A percentile compares a stretch with the other conserved stretches of the same genome.
These are phyloP conservation scores for Fusarium equiseti DNA, from an alignment of 2,329 filamentous ascomycete species.

Conservation along the genomic window DNA sequence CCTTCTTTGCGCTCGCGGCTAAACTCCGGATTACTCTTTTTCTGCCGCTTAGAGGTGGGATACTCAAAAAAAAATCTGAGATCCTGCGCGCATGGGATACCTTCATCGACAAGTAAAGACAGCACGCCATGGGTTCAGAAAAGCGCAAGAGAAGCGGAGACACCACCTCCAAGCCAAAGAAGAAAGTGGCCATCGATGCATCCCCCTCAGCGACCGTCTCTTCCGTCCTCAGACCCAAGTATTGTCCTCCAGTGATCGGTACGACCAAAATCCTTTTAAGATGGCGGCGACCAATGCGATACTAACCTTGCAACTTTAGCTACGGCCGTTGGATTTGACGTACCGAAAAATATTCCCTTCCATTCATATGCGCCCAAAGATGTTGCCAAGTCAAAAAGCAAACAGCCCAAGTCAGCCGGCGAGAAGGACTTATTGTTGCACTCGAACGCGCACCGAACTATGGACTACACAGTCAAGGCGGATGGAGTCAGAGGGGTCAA, in stretches of 20 bases:
- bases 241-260: conserved; percentile 68
- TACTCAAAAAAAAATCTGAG: conserved; percentile 45
- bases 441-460: conserved; percentile 66
- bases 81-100: conserved; percentile 28
- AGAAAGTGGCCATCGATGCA: conserved; percentile 64
- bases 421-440: conserved; percentile 67
- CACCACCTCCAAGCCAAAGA: conserved; percentile 58
- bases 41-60: conserved; percentile 6
- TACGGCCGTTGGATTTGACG: conserved; percentile 53
- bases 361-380: conserved; percentile 61
- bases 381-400: conserved; percentile 51
- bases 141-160: conserved; percentile 66
- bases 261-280: conserved; percentile 35
- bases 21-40: conserved; percentile 27
- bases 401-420: conserved; percentile 56
- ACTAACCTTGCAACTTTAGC: conserved; percentile 49
- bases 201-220: conserved; percentile 59
- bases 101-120: conserved; percentile 19
- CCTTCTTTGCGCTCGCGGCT: conserved; percentile 37
- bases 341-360: conserved; percentile 57
- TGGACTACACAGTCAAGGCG: conserved; percentile 72
- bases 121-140: conserved; percentile 53
- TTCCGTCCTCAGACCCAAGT: conserved; percentile 59
- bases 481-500: conserved; percentile 50
- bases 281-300: conserved; percentile 7